Percentiles rank a stretch among this genome's conserved stretches.
phyloP scores from a whole-genome alignment of 345 rosid genomes.

The Linum trigynum region DNA sequence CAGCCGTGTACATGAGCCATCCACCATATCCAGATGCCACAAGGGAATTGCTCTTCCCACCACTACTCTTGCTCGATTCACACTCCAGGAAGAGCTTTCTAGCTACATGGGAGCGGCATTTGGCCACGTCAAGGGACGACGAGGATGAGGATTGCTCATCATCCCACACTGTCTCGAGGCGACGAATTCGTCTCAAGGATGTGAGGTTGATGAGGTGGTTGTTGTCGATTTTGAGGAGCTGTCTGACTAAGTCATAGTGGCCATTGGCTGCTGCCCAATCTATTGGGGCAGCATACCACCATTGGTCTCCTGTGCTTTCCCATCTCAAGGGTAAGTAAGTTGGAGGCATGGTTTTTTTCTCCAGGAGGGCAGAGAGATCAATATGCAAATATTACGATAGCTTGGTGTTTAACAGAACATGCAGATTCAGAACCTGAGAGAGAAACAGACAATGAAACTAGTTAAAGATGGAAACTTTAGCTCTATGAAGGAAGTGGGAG shows the following conservation, averaged over 20 bases:
- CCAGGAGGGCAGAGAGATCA: neutral
- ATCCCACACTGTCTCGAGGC: slow-evolving; percentile 95
- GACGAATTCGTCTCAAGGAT: slow-evolving; percentile 81
- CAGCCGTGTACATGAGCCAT: slow-evolving; percentile 88
- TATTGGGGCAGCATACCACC: slow-evolving; percentile 98
- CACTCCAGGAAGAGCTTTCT: slow-evolving; percentile 54
- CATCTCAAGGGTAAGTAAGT: slow-evolving; percentile 77
- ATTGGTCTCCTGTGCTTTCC: slow-evolving; percentile 93
- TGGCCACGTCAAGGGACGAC: slow-evolving; percentile 52
- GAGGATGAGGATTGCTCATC: slow-evolving; percentile 32
- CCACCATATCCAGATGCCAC: slow-evolving; percentile 73
- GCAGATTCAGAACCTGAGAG: no score
- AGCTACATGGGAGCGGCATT: slow-evolving; percentile 62
- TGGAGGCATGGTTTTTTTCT: slow-evolving; percentile 40
- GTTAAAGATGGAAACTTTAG: no score
- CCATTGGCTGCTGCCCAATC: slow-evolving; percentile 93
- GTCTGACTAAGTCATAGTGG: slow-evolving; percentile 79
- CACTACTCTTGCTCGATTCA: slow-evolving; percentile 31
- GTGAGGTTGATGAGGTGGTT: slow-evolving; percentile 89
- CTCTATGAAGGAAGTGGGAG: no score
- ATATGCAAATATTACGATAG: slow-evolving; percentile 13
- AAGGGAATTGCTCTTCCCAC: slow-evolving; percentile 46
- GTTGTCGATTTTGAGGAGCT: slow-evolving; percentile 70
- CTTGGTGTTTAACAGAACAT: slow-evolving; percentile 53
- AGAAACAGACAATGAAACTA: no score